A percentile compares a stretch with the other conserved stretches of the same genome.
phyloP scores from a whole-genome alignment of 2,329 filamentous ascomycete species.

The Ceratocystis smalleyi region DNA sequence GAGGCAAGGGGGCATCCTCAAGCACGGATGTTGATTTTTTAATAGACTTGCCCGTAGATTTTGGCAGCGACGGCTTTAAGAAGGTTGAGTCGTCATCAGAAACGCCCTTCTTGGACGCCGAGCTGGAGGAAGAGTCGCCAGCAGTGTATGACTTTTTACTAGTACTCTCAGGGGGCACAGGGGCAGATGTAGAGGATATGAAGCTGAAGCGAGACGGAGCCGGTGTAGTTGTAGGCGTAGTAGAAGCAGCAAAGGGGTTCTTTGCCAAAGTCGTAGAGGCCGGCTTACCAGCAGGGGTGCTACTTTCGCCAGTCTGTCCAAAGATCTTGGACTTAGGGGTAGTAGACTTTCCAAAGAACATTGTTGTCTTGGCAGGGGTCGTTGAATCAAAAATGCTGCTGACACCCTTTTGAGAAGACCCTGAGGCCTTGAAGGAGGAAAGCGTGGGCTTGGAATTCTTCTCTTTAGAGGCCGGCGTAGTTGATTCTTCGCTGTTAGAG shows the following conservation, averaged over 20 bases:
- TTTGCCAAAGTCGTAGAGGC: neutral
- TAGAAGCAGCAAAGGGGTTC: conserved; percentile 22
- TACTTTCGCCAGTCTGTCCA: neutral
- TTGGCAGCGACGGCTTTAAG: conserved; percentile 8
- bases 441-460: conserved; percentile 1
- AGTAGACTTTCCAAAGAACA: neutral
- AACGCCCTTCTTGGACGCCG: conserved; percentile 14
- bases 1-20: conserved; percentile 29
- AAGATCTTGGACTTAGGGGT: conserved; percentile 10
- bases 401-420: neutral
- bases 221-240: conserved; percentile 38
- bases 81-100: conserved; percentile 14
- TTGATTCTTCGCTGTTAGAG: conserved; percentile 21
- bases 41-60: conserved; percentile 17
- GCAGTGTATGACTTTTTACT: conserved; percentile 37
- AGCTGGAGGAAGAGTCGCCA: conserved; percentile 36
- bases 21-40: conserved; percentile 17
- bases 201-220: conserved; percentile 34
- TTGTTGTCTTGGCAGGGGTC: conserved; percentile 9
- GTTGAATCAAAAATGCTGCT: conserved; percentile 7
- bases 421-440: neutral
- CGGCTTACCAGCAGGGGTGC: neutral
- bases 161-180: conserved; percentile 40
- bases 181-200: conserved; percentile 23
- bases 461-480: conserved; percentile 16